phyloP scores from a whole-genome alignment of 225 moss, liverwort and hornwort genomes.

The Antitrichia curtipendula region DNA sequence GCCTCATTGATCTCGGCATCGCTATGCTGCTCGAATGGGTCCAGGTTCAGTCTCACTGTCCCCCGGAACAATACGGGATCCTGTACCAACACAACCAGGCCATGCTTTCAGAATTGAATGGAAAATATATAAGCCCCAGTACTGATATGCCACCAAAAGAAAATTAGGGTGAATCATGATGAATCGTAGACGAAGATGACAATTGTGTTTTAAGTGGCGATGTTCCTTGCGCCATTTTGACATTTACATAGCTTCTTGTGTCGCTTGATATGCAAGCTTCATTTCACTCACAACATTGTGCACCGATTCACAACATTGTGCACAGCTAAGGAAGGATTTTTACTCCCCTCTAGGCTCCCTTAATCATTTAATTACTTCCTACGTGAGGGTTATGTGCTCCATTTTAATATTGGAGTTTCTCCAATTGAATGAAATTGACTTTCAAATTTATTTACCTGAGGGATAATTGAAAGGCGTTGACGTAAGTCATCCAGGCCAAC shows the following conservation, averaged over 20 bases:
- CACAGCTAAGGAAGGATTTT: too few relatives aligned
- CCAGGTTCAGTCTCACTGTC: constrained; percentile 63
- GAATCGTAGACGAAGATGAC: neutral
- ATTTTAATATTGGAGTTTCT: neutral
- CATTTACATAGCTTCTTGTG: neutral
- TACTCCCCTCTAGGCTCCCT: too few relatives aligned
- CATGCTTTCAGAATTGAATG: neutral
- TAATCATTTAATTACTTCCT: neutral
- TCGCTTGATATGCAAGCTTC: neutral
- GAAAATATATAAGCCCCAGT: neutral
- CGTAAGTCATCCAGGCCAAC: constrained; percentile 77
- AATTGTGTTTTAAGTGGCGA: too few relatives aligned
- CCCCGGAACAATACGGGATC: constrained; percentile 79
- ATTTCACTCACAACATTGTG: too few relatives aligned
- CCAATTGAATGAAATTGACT: too few relatives aligned
- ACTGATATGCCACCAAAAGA: neutral
- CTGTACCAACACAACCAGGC: neutral
- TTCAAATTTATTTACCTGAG: constrained; percentile 7
- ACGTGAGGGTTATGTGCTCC: neutral
- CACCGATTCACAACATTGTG: neutral
- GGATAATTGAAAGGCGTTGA: constrained; percentile 73
- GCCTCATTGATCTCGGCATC: constrained; percentile 57
- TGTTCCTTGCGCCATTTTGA: neutral
- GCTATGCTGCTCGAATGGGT: constrained; percentile 54
- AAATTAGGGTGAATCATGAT: neutral